Conservation (phyloP, 257 asterid genomes). For the Jaltomata sinuosa region DNA sequence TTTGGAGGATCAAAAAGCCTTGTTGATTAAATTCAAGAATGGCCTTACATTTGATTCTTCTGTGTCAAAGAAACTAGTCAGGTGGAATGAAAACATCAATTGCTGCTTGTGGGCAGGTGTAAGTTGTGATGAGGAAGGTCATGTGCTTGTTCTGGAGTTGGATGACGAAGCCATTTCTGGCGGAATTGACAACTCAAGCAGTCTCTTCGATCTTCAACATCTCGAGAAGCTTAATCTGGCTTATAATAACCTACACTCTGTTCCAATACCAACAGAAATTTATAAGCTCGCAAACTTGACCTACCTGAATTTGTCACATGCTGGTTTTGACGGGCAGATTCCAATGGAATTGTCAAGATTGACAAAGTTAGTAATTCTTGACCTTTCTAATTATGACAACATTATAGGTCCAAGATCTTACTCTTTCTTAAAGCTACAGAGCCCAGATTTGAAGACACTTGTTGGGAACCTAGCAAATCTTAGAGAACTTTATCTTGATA, state of each 20-base stretch:
- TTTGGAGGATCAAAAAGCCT: neutral
- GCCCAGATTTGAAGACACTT: neutral
- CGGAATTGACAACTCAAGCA: conserved; percentile 27
- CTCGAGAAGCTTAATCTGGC: conserved; percentile 45
- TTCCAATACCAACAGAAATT: conserved; percentile 31
- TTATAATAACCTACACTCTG: conserved; percentile 18
- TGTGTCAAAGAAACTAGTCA: conserved; percentile 1
- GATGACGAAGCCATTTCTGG: conserved; percentile 19
- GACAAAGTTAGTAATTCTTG: conserved; percentile 11
- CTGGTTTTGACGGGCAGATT: conserved; percentile 46
- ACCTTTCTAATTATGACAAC: neutral
- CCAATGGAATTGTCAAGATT: conserved; percentile 26
- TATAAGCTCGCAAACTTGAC: conserved; percentile 25
- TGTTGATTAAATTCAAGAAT: conserved; percentile 6
- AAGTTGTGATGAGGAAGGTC: conserved; percentile 41
- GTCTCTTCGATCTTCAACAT: conserved; percentile 26
- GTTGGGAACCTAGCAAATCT: neutral
- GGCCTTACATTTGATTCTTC: neutral
- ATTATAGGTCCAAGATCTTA: neutral
- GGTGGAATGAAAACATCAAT: conserved; percentile 29
- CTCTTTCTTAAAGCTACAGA: neutral
- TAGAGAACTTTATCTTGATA: neutral
- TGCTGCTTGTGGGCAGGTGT: conserved; percentile 59
- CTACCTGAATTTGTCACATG: conserved; percentile 39
- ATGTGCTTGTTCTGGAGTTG: conserved; percentile 31